Conservation (phyloP, 768 basidiomycete genomes). For the Amanita rubescens region DNA sequence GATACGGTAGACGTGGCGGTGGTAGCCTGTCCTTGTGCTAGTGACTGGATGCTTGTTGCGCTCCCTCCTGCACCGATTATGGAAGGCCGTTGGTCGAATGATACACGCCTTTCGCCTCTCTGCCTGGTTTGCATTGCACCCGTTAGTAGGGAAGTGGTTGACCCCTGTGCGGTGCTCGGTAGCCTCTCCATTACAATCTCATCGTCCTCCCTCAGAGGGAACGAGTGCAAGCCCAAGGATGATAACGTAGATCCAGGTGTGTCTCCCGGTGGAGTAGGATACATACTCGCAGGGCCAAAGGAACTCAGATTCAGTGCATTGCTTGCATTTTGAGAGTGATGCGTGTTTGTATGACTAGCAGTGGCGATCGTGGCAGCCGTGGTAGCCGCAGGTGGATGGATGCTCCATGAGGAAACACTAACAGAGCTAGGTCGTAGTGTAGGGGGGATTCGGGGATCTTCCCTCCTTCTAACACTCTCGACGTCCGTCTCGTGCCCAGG, state of each 20-base stretch:
- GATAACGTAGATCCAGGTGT: conserved; percentile 4
- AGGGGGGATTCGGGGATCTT: neutral
- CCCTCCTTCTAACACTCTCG: conserved; percentile 3
- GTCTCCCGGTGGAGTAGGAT: conserved; percentile 1
- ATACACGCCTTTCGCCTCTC: conserved; percentile 1
- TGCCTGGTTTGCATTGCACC: neutral
- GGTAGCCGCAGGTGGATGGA: neutral
- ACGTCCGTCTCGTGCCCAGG: conserved; percentile 8
- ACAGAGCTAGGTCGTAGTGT: neutral
- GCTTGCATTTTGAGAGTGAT: neutral
- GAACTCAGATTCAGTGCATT: neutral
- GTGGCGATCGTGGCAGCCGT: conserved; percentile 2
- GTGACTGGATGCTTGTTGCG: neutral
- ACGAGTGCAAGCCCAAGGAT: neutral
- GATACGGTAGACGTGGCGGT: neutral
- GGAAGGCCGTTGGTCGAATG: conserved; percentile 2
- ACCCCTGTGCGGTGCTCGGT: neutral
- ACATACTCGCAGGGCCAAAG: conserved; percentile 7
- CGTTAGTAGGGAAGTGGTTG: neutral
- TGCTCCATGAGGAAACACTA: conserved; percentile 5
- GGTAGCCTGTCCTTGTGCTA: neutral
- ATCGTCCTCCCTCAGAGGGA: conserved; percentile 6
- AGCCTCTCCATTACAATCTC: conserved; percentile 5
- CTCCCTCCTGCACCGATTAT: neutral
- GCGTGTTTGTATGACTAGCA: neutral